Evolutionary conservation across 352 stramenopile species (phyloP), one percentile per base, ranked within the genome.

Genomic region (Pythium brassicae): DNA sequence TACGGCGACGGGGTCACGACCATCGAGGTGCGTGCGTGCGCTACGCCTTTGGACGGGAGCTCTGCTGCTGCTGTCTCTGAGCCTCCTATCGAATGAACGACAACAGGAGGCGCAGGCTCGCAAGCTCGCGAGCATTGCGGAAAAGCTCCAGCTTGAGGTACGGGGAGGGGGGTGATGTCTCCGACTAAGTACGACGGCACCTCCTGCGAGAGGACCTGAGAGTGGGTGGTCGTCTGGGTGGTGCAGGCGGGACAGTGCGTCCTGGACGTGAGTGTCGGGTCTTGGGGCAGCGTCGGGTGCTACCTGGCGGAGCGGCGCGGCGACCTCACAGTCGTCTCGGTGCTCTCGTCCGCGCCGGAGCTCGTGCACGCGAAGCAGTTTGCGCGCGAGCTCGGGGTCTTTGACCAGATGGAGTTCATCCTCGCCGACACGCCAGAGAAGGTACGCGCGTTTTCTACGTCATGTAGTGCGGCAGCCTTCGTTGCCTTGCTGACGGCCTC

Each of bases 181-280:
- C 17, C 39, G 17, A 37, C 20, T 54, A 45, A 53, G 32, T 37
- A 37, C 32, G 32, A 37, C 14, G 9, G 32, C 32, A 37, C 32
- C n/a, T n/a, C n/a, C n/a, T n/a, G n/a, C n/a, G n/a, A n/a, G n/a
- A n/a, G n/a, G n/a, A n/a, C n/a, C n/a, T n/a, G n/a, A n/a, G n/a
- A n/a, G n/a, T n/a, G n/a, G n/a, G n/a, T n/a, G n/a, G 20, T 27
- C 8, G 17, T 26, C 4, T 34, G 59, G 34, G 50, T 9, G 12
- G 27, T 25, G 27, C 37, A 89, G 74, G 42, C 66, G 49, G 70
- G 75, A 0, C 66, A 90, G 11, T 74, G 65, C 23, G 62, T 96
- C n/a, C 68, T 96, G 12, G 87, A 96, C 43, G 67, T 96, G n/a
- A 80, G 74, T 39, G 69, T 92, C 32, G 86, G 83, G 4, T 95